Base-by-base conservation (phyloP, 208 protist species). In the Leishmania braziliensis region DNA sequence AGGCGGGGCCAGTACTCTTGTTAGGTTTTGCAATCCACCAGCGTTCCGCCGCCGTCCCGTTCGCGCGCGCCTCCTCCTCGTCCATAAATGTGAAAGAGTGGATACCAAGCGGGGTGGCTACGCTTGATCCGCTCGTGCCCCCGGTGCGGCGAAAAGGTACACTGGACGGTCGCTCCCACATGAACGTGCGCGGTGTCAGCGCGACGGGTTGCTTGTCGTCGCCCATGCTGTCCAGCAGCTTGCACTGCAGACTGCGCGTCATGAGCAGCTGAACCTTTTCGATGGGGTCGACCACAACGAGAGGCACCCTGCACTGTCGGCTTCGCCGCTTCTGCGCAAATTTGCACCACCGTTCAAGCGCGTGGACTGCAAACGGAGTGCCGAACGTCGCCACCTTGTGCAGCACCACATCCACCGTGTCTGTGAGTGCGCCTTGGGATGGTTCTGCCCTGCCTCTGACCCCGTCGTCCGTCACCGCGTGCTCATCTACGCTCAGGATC, bases 1-100 rank as follows among this genome's bases (percentile, higher is more conserved):
- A 93, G 58, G 90, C 69, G 3, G 90, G 89, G 0, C 94, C 94
- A 29, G 89, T 97, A 81, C 90, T 88, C 66, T 96, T 80, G 75
- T 97, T 89, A 16, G 94, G 85, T 82, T 97, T 97, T 46, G 86
- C 87, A 56, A 97, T 93, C 91, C 94, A 95, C 90, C 91, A 97
- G 43, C 39, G 78, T 29, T 72, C 81, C 5, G 72, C 62, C 26
- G 76, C 77, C 14, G 72, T 46, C 14, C 81, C 82, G 72, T 75
- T 84, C 23, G 80, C 81, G 12, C 74, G 62, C 10, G 60, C n/a
- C 16, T 82, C 39, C 39, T 46, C 75, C 14, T 71, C 82, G 18
- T 83, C 78, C 4, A 50, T 54, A 2, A 86, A 29, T 0, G 54
- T 23, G 71, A 86, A 80, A 58, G 88, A 90, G 68, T 81, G 78